Percentiles rank a stretch among this genome's conserved stretches.
phyloP scores from a whole-genome alignment of 2,329 filamentous ascomycete genomes.

The Metarhizium robertsii region DNA sequence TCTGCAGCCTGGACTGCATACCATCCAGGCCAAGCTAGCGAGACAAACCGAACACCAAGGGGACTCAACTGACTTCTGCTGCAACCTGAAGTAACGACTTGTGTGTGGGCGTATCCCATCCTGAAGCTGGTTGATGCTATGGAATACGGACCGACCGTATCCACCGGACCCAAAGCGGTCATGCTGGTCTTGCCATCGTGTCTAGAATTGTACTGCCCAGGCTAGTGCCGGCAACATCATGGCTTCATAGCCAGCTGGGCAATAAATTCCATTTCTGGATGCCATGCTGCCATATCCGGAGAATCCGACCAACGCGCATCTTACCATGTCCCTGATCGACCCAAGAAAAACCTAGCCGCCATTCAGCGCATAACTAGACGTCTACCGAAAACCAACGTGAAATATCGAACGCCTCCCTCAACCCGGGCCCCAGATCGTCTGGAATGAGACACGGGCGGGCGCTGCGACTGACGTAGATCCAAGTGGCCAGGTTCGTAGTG shows the following conservation, averaged over 20 bases:
- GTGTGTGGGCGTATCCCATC: background rate
- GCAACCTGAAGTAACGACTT: no score
- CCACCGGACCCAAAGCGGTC: background rate
- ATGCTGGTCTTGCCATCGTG: background rate
- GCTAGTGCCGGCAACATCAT: background rate
- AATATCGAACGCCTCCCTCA: background rate
- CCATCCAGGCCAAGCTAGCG: no score
- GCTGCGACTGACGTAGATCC: background rate
- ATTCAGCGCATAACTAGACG: no score
- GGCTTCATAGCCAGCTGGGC: background rate
- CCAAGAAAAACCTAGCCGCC: no score
- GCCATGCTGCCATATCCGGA: background rate
- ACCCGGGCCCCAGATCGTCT: background rate
- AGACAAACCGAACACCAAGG: no score
- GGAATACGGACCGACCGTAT: background rate
- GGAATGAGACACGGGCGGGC: background rate
- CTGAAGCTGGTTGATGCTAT: background rate
- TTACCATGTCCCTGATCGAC: no score
- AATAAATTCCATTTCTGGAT: background rate
- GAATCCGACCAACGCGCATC: background rate
- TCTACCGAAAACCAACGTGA: no score
- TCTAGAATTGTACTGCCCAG: background rate
- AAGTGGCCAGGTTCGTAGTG: background rate
- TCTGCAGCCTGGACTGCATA: background rate
- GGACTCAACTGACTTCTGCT: no score